Conservation (phyloP, 345 rosid species). For the Pelargonium nanum region DNA sequence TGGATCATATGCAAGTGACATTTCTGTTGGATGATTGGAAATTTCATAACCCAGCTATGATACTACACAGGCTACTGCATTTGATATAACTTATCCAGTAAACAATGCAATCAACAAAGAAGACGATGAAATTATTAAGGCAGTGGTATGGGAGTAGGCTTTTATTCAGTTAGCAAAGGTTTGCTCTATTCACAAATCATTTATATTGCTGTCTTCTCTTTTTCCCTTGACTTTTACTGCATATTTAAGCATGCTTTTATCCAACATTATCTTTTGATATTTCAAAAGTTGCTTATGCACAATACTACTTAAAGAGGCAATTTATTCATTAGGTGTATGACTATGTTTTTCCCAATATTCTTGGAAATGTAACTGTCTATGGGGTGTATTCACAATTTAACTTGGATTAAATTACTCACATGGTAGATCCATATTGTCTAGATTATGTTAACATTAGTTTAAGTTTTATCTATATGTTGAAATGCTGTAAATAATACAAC, state of each 20-base stretch:
- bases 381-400: too few species aligned
- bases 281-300: neutral
- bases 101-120: constrained; percentile 58
- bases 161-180: constrained; percentile 86
- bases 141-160: constrained; percentile 93
- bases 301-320: neutral
- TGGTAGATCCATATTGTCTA: neutral
- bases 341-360: neutral
- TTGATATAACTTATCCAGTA: constrained; percentile 85
- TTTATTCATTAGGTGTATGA: neutral
- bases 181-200: constrained; percentile 4
- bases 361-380: neutral
- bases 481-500: too few species aligned
- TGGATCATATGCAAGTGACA: too few species aligned
- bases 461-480: neutral
- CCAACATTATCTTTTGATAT: neutral
- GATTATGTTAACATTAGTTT: too few species aligned
- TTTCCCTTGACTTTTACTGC: neutral
- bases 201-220: neutral
- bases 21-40: too few species aligned
- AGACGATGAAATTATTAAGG: constrained; percentile 57
- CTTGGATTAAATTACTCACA: neutral
- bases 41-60: constrained; percentile 15
- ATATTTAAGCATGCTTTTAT: neutral
- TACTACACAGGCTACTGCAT: constrained; percentile 83